These are phyloP conservation scores for Onygenales sp. DNA, from an alignment of 2,329 filamentous ascomycete genomes.

Conservation along the genomic window DNA sequence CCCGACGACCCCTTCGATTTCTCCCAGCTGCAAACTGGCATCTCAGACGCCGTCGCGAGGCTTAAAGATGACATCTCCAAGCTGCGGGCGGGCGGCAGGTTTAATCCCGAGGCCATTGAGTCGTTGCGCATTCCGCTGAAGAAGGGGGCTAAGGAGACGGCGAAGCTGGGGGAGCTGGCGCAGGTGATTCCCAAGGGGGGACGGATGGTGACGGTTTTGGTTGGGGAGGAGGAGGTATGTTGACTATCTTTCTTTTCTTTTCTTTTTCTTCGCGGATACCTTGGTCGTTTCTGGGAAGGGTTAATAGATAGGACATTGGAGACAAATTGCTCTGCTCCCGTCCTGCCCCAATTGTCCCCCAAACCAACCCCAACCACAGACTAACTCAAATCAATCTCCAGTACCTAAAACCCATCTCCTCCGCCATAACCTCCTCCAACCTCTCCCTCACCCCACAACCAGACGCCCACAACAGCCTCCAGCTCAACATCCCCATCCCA, in stretches of 20 bases:
- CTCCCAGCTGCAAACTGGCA: constrained; percentile 45
- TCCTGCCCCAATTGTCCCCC: background rate
- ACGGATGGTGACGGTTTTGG: constrained; percentile 50
- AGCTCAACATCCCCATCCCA: constrained; percentile 37
- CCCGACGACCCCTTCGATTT: constrained; percentile 52
- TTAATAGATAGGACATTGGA: background rate
- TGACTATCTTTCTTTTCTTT: background rate
- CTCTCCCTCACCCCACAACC: constrained; percentile 35
- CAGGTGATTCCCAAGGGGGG: constrained; percentile 58
- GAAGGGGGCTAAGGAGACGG: constrained; percentile 36
- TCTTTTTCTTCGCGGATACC: background rate
- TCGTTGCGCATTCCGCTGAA: constrained; percentile 50
- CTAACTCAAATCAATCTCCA: constrained; percentile 10
- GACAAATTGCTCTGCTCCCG: background rate
- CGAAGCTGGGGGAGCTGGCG: constrained; percentile 52
- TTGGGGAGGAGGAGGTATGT: constrained; percentile 54
- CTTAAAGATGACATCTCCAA: constrained; percentile 54
- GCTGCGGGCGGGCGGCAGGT: constrained; percentile 51
- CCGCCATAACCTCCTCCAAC: constrained; percentile 32
- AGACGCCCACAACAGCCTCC: constrained; percentile 34
- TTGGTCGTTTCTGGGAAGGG: background rate
- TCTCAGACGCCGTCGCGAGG: constrained; percentile 45
- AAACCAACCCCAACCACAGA: background rate
- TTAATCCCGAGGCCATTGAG: constrained; percentile 55
- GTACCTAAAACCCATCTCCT: constrained; percentile 37